These are phyloP conservation scores for Lactarius hengduanensis DNA, from an alignment of 768 basidiomycete genomes.

Conservation along the genomic window DNA sequence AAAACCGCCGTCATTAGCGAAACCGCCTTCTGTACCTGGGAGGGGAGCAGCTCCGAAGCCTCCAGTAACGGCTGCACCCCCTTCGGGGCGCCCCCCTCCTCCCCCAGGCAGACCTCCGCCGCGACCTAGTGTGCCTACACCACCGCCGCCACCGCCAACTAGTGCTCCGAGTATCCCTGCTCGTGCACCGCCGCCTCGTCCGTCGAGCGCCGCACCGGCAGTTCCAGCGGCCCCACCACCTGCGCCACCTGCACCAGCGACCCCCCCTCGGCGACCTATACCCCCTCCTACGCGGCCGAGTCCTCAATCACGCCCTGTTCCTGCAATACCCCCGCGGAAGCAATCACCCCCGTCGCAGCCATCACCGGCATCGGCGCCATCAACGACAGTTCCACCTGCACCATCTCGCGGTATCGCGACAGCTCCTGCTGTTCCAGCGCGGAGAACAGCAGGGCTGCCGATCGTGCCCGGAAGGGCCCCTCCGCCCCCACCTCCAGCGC, in stretches of 20 bases:
- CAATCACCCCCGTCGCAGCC: slow-evolving; percentile 30
- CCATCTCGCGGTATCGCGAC: slow-evolving; percentile 21
- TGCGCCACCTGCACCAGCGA: slow-evolving; percentile 35
- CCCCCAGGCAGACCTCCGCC: slow-evolving; percentile 31
- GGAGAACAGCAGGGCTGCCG: slow-evolving; percentile 22
- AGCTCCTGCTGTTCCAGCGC: slow-evolving; percentile 25
- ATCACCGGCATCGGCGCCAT: slow-evolving; percentile 12
- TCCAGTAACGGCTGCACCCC: slow-evolving; percentile 27
- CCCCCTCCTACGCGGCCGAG: slow-evolving; percentile 36
- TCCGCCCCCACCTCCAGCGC: slow-evolving; percentile 25
- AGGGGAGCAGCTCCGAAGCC: slow-evolving; percentile 39
- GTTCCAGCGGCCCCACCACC: slow-evolving; percentile 31
- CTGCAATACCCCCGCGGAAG: slow-evolving; percentile 29
- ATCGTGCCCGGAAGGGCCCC: slow-evolving; percentile 20
- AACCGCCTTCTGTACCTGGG: slow-evolving; percentile 34
- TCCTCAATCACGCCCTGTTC: slow-evolving; percentile 33
- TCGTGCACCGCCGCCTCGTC: slow-evolving; percentile 34
- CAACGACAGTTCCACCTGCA: slow-evolving; percentile 17
- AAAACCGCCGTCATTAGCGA: slow-evolving; percentile 21
- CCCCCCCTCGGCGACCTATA: slow-evolving; percentile 39
- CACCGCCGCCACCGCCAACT: slow-evolving; percentile 23
- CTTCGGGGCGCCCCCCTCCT: slow-evolving; percentile 34
- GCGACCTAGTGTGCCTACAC: slow-evolving; percentile 23
- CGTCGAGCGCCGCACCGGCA: slow-evolving; percentile 39
- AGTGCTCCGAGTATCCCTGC: slow-evolving; percentile 29